Base-by-base conservation (phyloP, 768 basidiomycete species). In the Hypsizygus marmoreus region DNA sequence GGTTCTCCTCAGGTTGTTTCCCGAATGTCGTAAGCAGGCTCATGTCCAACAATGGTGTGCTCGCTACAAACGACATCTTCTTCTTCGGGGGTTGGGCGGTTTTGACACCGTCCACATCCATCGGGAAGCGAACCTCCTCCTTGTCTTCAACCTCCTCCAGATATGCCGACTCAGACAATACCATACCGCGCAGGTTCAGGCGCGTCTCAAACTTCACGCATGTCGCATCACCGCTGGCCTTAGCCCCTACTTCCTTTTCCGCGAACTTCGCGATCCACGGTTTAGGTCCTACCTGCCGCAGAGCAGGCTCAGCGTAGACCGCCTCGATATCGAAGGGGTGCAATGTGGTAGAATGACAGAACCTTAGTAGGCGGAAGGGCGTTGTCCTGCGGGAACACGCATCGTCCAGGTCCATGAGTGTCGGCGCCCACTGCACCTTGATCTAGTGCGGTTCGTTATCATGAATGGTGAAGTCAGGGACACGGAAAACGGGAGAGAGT, bases 401-500 rank as follows among this genome's bases (percentile, higher is more conserved):
- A 43, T 97, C 94, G 37, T 88, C 88, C 0, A 85, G 79, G 57
- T 93, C 92, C 6, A 79, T 70, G 40, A 82, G 78, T 40, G 81
- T 73, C 22, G 80, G 73, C 12, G 84, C 81, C 97, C 97, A 98
- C 37, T 82, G 80, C 46, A 95, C 84, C 67, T 88, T 94, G 80
- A 98, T 83, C 12, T 92, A 84, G 75, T 91, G 97, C 34, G 82
- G 76, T 44, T 84, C 79, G 69, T 90, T 83, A 67, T 99, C 97
- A 64, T 84, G 80, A 49, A 93, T 73, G 60, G 82, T 75, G 77
- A 99, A 99, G 51, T 98, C 95, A 55, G 94, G 88, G 25, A 98
- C 95, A 54, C 92, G 89, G 89, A 98, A 99, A 41, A 94, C 86
- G 57, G 97, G 97, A 24, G 94, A 97, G 54, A 97, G 86, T 76